Evolutionary conservation across 768 basidiomycete genomes (phyloP), one percentile per base, ranked within the genome.

Genomic region (Boletus subparvulus): DNA sequence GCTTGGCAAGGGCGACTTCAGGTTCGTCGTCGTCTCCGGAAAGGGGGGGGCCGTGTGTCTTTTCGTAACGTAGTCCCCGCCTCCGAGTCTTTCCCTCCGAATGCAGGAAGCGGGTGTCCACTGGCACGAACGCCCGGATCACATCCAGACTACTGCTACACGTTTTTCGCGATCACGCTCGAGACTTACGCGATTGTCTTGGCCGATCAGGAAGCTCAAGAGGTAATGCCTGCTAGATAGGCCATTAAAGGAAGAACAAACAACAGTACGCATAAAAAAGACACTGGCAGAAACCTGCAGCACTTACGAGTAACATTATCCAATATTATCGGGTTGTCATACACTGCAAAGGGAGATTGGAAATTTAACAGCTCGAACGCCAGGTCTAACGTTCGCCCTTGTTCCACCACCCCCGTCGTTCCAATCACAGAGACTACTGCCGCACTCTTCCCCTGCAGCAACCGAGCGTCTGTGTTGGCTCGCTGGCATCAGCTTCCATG

Each of bases 111-210:
- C 37, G 26, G 33, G 28, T 42, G 6, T 54, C 55, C 21, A n/a
- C n/a, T n/a, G n/a, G n/a, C n/a, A 49, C 48, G 19, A 37, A 41
- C 54, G 37, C 43, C 21, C 33, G 30, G 46, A 12, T 36, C 24
- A 21, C 68, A 51, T 45, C 8, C 64, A 92, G 91, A 85, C 57
- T 82, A 21, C 1, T 21, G 2, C 21, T 21, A 84, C 59, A 89
- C 90, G 11, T 92, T 88, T 69, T 90, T 90, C 59, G 85, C 82
- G 6, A 90, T 84, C 50, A 78, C 74, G 43, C 72, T 93, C 0
- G 14, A 76, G 78, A 58, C 74, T 93, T 46, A 81, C 80, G 1
- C 80, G 81, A 39, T 76, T 92, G 21, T 78, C 80, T 2, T 82
- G 83, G 0, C 83, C 91, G 2, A 80, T 88, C 56, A 78, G 88